Percentiles rank a stretch among this genome's conserved stretches.
phyloP scores from a whole-genome alignment of 1,284 basidiomycete species.

The Fomitopsis betulina region DNA sequence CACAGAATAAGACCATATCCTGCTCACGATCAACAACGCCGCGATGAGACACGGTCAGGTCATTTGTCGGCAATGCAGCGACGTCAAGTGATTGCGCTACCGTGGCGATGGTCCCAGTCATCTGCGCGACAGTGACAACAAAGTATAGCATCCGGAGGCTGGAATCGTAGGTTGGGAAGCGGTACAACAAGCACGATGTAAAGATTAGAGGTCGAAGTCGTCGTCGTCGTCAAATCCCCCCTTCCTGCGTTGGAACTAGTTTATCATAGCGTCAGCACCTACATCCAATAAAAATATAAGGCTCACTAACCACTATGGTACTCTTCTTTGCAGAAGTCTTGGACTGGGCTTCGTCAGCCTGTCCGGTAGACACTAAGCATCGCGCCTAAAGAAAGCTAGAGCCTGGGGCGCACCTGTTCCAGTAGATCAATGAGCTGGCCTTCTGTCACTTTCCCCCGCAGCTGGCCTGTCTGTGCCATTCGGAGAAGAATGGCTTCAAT shows the following conservation, averaged over 20 bases:
- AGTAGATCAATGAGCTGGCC: slow-evolving; percentile 87
- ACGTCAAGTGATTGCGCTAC: not conserved
- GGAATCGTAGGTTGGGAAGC: slow-evolving; percentile 1
- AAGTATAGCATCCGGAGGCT: not conserved
- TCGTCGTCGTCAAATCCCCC: slow-evolving; percentile 68
- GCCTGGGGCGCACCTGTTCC: slow-evolving; percentile 68
- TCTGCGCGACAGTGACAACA: not conserved
- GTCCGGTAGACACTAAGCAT: slow-evolving; percentile 4
- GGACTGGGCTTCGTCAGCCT: slow-evolving; percentile 69
- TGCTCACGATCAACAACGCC: not conserved
- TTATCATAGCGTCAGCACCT: not conserved
- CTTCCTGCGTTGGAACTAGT: slow-evolving; percentile 67
- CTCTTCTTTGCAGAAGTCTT: slow-evolving; percentile 52
- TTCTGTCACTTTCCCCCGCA: slow-evolving; percentile 83
- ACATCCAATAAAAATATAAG: not conserved
- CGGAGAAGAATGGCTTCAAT: slow-evolving; percentile 84
- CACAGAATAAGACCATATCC: not conserved
- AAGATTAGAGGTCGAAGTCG: slow-evolving; percentile 59
- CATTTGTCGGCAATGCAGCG: not conserved
- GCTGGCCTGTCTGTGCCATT: slow-evolving; percentile 92
- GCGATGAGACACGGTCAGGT: not conserved
- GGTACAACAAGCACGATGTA: not conserved
- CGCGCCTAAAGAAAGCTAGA: not conserved
- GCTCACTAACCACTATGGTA: slow-evolving; percentile 61
- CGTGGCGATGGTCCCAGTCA: not conserved